phyloP scores from a whole-genome alignment of 257 asterid species.

The Lycium barbarum region DNA sequence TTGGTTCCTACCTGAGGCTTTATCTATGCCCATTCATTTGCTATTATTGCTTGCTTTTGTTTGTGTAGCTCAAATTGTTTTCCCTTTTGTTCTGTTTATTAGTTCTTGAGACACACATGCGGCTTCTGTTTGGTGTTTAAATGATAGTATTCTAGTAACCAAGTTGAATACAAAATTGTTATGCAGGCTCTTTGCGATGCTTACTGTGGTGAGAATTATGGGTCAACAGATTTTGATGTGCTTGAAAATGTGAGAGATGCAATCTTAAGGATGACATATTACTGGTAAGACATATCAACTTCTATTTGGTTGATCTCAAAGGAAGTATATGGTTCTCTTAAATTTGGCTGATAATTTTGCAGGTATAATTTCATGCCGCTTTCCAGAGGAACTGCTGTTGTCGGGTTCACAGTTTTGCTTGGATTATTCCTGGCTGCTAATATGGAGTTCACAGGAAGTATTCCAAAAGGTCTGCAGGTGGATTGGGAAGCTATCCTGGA shows the following conservation, averaged over 20 bases:
- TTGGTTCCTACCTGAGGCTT: constrained; percentile 11
- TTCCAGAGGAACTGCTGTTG: constrained; percentile 77
- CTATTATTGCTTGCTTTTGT: background rate
- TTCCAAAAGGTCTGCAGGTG: constrained; percentile 88
- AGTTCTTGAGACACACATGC: background rate
- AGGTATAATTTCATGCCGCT: constrained; percentile 97
- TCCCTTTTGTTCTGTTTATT: constrained; percentile 9
- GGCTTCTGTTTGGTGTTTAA: background rate
- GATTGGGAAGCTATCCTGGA: constrained; percentile 98
- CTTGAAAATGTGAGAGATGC: constrained; percentile 90
- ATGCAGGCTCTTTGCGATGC: constrained; percentile 90
- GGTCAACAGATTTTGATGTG: constrained; percentile 81
- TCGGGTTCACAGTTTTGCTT: constrained; percentile 82
- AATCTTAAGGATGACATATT: constrained; percentile 82
- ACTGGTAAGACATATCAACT: constrained; percentile 62
- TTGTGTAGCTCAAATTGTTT: background rate
- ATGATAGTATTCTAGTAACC: constrained; percentile 12
- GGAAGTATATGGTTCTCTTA: constrained; percentile 6
- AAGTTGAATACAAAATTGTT: constrained; percentile 35
- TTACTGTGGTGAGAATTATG: constrained; percentile 81
- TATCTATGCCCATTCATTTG: background rate
- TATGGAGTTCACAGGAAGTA: constrained; percentile 92
- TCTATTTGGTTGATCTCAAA: background rate
- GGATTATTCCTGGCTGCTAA: constrained; percentile 94
- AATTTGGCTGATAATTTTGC: constrained; percentile 36